These are phyloP conservation scores for Chamaecrista fasciculata DNA, from an alignment of 306 rosid genomes.

Conservation along the genomic window DNA sequence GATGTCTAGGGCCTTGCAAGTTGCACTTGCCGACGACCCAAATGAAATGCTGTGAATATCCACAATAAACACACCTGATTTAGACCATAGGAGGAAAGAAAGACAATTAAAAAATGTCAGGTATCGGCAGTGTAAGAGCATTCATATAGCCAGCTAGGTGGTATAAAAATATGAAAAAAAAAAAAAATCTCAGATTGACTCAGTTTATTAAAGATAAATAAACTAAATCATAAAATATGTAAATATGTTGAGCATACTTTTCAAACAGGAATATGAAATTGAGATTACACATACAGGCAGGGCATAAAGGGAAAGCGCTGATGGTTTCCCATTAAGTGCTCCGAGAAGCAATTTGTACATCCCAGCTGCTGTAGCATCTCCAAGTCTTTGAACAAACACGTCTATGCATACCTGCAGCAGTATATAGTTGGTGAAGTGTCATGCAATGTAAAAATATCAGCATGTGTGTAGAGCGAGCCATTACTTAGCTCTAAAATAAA, in stretches of 20 bases:
- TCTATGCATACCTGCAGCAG: conserved; percentile 81
- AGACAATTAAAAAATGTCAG: background rate
- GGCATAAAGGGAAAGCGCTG: conserved; percentile 70
- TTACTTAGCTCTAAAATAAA: conserved; percentile 11
- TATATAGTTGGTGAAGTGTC: conserved; percentile 12
- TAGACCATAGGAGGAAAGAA: conserved; percentile 13
- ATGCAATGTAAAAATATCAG: conserved; percentile 12
- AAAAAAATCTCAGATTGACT: background rate
- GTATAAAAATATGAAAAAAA: background rate
- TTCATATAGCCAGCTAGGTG: background rate
- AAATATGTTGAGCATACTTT: background rate
- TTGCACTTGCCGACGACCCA: conserved; percentile 77
- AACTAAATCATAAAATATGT: background rate
- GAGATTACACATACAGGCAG: conserved; percentile 63
- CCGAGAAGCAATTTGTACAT: conserved; percentile 78
- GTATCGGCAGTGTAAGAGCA: background rate
- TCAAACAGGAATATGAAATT: conserved; percentile 4
- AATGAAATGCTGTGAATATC: conserved; percentile 69
- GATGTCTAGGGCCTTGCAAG: conserved; percentile 50
- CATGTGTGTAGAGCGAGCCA: background rate
- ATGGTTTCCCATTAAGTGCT: conserved; percentile 56
- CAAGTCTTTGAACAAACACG: conserved; percentile 89
- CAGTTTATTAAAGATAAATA: background rate
- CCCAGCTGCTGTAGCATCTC: conserved; percentile 96
- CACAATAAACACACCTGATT: conserved; percentile 73